Percentiles rank a stretch among this genome's conserved stretches.
Evolutionary conservation across 441 rosid genomes (phyloP).

Genomic region (Monsonia emarginata): DNA sequence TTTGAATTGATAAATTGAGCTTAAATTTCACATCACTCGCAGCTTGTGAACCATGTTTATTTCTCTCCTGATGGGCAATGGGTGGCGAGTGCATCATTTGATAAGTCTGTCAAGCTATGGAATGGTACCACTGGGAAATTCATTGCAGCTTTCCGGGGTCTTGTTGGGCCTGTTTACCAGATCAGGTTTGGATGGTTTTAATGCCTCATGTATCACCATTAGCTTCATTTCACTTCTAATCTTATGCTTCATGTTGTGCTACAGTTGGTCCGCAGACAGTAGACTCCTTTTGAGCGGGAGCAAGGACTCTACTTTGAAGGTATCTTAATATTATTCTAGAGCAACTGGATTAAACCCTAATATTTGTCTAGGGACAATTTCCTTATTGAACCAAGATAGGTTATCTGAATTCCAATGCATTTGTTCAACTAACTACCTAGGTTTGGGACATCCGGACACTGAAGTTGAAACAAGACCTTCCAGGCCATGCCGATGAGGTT

Average conservation of each 20-base stretch:
- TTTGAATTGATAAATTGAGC: background rate
- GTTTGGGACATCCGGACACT: constrained; percentile 77
- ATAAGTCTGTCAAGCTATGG: constrained; percentile 90
- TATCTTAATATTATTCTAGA: constrained; percentile 14
- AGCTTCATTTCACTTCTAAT: background rate
- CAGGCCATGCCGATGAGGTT: constrained; percentile 97
- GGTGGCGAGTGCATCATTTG: constrained; percentile 96
- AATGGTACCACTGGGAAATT: constrained; percentile 82
- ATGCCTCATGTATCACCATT: constrained; percentile 1
- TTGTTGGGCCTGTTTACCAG: constrained; percentile 94
- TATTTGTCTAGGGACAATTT: no score
- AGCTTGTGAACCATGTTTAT: constrained; percentile 93
- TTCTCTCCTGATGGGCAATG: constrained; percentile 98
- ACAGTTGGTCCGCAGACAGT: constrained; percentile 98
- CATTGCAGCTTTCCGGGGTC: constrained; percentile 80
- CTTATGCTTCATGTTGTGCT: constrained; percentile 14
- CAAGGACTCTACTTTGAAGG: constrained; percentile 95
- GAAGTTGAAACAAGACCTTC: constrained; percentile 84
- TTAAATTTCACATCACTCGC: constrained; percentile 20
- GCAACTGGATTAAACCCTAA: background rate
- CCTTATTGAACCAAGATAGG: background rate
- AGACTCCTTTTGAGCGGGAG: constrained; percentile 94
- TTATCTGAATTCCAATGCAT: background rate
- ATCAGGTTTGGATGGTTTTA: constrained; percentile 42
- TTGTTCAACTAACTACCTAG: constrained; percentile 26